Evolutionary conservation across 2,329 filamentous ascomycete genomes (phyloP).

Genomic region (Penicillium verrucosum): DNA sequence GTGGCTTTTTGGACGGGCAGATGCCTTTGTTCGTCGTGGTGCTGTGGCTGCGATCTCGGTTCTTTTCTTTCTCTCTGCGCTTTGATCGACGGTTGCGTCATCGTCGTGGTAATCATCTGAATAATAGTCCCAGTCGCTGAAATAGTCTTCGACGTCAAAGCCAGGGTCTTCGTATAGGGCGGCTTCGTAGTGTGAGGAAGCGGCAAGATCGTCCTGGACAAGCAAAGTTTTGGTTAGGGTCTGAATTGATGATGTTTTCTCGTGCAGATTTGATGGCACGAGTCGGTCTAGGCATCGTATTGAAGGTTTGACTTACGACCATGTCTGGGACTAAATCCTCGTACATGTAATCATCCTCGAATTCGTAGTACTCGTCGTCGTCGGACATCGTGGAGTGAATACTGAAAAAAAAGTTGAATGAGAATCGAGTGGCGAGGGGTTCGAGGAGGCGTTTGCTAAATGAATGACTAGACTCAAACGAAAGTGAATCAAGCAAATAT

Average conservation of each 20-base stretch:
- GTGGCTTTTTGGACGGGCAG: not conserved
- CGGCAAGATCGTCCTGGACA: slow-evolving; percentile 43
- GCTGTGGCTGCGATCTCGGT: slow-evolving; percentile 9
- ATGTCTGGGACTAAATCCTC: slow-evolving; percentile 37
- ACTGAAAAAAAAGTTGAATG: not conserved
- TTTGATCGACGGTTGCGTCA: slow-evolving; percentile 35
- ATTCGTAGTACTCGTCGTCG: slow-evolving; percentile 39
- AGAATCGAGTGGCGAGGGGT: not conserved
- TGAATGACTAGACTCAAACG: not conserved
- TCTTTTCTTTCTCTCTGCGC: slow-evolving; percentile 16
- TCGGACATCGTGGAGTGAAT: slow-evolving; percentile 33
- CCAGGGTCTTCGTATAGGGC: slow-evolving; percentile 40
- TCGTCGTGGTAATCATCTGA: slow-evolving; percentile 47
- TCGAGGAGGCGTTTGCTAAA: not conserved
- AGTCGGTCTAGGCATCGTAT: not conserved
- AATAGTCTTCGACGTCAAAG: slow-evolving; percentile 40
- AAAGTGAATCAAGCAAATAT: not conserved
- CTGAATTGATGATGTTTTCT: not conserved
- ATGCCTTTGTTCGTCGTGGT: slow-evolving; percentile 17
- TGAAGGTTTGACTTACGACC: slow-evolving; percentile 28
- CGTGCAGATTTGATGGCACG: not conserved
- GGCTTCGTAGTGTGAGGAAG: slow-evolving; percentile 40
- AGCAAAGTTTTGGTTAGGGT: slow-evolving; percentile 3
- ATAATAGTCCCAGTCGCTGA: slow-evolving; percentile 47
- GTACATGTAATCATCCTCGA: slow-evolving; percentile 34